Conservation (phyloP, 352 stramenopile genomes). For the Globisporangium orthogonon region DNA sequence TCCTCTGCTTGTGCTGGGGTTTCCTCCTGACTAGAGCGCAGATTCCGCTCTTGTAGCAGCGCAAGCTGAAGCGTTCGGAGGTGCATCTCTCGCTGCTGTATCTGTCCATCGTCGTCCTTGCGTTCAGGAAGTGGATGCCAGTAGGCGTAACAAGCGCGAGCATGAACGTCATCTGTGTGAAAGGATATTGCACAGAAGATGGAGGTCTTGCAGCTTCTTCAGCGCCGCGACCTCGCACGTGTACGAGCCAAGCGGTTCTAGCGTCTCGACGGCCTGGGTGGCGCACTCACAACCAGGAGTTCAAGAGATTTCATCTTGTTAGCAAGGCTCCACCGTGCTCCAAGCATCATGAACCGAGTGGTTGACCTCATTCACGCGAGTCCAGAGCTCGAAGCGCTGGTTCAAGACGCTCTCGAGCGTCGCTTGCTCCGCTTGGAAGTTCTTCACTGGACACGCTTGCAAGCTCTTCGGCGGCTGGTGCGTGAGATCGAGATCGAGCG, state of each 20-base stretch:
- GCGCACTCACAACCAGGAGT: too few relatives aligned
- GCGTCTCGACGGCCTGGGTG: constrained; percentile 20
- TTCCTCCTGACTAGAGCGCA: background rate
- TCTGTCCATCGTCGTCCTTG: constrained; percentile 7
- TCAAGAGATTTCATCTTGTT: too few relatives aligned
- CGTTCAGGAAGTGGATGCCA: background rate
- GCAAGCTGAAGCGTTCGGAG: constrained; percentile 48
- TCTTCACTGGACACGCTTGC: constrained; percentile 8
- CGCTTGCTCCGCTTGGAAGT: constrained; percentile 12
- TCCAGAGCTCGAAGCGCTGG: background rate
- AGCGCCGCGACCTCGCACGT: constrained; percentile 29
- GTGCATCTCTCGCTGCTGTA: constrained; percentile 56
- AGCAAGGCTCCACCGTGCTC: too few relatives aligned
- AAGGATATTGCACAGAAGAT: constrained; percentile 69
- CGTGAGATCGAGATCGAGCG: constrained; percentile 18
- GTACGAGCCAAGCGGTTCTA: constrained; percentile 25
- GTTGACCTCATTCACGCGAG: constrained; percentile 19
- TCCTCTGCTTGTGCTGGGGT: background rate
- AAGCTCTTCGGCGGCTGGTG: background rate
- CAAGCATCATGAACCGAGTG: background rate
- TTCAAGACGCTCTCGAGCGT: background rate
- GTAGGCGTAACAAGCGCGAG: background rate
- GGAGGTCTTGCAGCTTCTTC: constrained; percentile 42
- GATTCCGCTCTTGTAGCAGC: constrained; percentile 28
- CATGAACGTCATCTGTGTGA: background rate